Conservation (phyloP, 495 filamentous ascomycete genomes). For the Penicillium crystallinum region DNA sequence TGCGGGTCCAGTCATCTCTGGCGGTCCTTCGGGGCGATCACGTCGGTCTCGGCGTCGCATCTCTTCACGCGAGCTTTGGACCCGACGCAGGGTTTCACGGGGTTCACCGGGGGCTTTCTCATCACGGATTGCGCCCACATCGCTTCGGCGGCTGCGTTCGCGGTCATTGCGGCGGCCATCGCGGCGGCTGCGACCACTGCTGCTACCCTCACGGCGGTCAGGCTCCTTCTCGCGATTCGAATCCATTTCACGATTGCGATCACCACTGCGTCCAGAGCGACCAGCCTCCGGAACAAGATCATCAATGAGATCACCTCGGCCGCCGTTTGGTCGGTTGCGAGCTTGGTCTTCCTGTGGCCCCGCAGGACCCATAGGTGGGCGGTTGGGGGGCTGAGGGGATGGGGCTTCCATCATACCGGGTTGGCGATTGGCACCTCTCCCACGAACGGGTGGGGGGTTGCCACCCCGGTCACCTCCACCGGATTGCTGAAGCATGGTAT, state of each 20-base stretch:
- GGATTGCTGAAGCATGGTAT: slow-evolving; percentile 43
- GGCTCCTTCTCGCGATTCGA: slow-evolving; percentile 22
- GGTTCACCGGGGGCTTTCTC: slow-evolving; percentile 29
- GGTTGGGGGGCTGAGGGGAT: slow-evolving; percentile 26
- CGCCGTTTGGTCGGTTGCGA: slow-evolving; percentile 16
- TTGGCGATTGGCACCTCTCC: slow-evolving; percentile 35
- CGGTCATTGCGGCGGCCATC: slow-evolving; percentile 34
- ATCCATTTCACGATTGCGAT: slow-evolving; percentile 22
- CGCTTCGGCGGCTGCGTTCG: slow-evolving; percentile 38
- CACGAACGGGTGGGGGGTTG: slow-evolving; percentile 33
- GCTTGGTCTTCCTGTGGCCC: slow-evolving; percentile 22
- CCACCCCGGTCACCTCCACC: slow-evolving; percentile 29
- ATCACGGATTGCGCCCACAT: slow-evolving; percentile 30
- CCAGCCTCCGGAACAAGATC: slow-evolving; percentile 29
- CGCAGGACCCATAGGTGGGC: slow-evolving; percentile 25
- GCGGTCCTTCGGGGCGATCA: slow-evolving; percentile 21
- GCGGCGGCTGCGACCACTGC: slow-evolving; percentile 22
- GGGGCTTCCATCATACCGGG: slow-evolving; percentile 19
- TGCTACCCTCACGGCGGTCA: slow-evolving; percentile 27
- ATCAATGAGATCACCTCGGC: slow-evolving; percentile 27
- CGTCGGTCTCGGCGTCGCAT: slow-evolving; percentile 41
- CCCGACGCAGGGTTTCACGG: slow-evolving; percentile 33
- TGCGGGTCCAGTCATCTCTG: slow-evolving; percentile 13
- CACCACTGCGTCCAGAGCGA: slow-evolving; percentile 20
- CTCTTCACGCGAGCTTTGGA: slow-evolving; percentile 35